phyloP scores from a whole-genome alignment of 2,329 filamentous ascomycete species.

The Penicillium sp. region DNA sequence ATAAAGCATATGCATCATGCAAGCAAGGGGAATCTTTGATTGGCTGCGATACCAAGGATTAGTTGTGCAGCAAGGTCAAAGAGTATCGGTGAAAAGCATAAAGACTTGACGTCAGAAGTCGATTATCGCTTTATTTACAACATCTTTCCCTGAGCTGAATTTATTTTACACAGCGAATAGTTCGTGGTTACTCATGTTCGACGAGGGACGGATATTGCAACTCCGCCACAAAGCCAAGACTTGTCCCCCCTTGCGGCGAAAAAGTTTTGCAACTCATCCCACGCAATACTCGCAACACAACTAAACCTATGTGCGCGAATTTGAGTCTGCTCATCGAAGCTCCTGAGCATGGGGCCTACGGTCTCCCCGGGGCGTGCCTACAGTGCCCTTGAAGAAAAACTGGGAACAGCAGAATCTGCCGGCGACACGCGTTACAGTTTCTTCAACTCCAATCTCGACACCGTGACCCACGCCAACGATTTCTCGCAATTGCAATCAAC shows the following conservation, averaged over 20 bases:
- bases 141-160: neutral
- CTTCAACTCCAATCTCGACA: conserved; percentile 87
- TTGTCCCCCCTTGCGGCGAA: neutral
- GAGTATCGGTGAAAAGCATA: neutral
- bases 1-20: neutral
- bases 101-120: neutral
- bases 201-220: neutral
- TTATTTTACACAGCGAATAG: too few relatives aligned
- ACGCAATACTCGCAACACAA: neutral
- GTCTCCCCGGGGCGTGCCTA: neutral
- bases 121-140: neutral
- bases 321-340: neutral
- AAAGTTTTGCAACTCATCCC: neutral
- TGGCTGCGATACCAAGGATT: neutral
- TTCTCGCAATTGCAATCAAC: conserved; percentile 79
- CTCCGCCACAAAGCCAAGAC: neutral
- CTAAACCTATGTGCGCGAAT: neutral
- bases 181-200: too few relatives aligned
- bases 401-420: neutral
- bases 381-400: neutral
- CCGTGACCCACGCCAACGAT: conserved; percentile 81
- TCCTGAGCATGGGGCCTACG: neutral
- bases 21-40: neutral
- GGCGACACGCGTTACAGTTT: conserved; percentile 76
- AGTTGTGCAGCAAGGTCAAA: neutral